Base-by-base conservation (phyloP, 2,329 filamentous ascomycete genomes). In the Epichloe amarillans region DNA sequence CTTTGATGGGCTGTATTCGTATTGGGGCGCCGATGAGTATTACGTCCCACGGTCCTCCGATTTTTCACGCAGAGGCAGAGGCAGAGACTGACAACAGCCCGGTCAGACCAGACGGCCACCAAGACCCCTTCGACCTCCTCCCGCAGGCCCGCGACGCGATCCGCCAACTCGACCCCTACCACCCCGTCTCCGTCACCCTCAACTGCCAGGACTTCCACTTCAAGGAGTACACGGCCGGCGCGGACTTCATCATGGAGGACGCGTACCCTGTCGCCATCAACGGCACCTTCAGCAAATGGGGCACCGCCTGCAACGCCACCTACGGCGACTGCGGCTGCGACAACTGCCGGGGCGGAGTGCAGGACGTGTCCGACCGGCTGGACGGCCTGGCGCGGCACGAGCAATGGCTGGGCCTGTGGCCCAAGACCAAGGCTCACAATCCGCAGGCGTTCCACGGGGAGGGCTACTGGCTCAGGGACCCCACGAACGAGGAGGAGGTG, bases 151-250 rank as follows among this genome's bases (percentile, higher is more conserved):
- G 74, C 57, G 59, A 68, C 36, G 58, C 69, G 5, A 71, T 81
- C 58, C 69, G 68, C 52, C 53, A 60, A 0, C 61, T 80, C 1
- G 80, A 83, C 61, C 75, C 75, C 0, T 83, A 82, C 62, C 80
- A 83, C 63, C 79, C 79, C 0, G 72, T 80, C 2, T 74, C 73
- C 2, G 66, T 82, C 4, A 74, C 74, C 2, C 70, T 83, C 43
- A 83, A 82, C 64, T 83, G 80, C 67, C 70, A 73, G 50, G 74
- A 83, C 63, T 82, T 79, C 64, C 73, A 80, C 63, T 83, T 79
- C 60, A 62, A 64, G 2, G 63, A 73, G 12, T 83, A 83, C 65
- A 66, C 72, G 0, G 60, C 64, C 2, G 76, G 74, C 17, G 72
- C 75, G 4, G 79, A 83, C 59, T 74, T 82, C 55, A 63, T 83